Base-by-base conservation (phyloP, 2,329 filamentous ascomycete genomes). In the Curvularia sp. region DNA sequence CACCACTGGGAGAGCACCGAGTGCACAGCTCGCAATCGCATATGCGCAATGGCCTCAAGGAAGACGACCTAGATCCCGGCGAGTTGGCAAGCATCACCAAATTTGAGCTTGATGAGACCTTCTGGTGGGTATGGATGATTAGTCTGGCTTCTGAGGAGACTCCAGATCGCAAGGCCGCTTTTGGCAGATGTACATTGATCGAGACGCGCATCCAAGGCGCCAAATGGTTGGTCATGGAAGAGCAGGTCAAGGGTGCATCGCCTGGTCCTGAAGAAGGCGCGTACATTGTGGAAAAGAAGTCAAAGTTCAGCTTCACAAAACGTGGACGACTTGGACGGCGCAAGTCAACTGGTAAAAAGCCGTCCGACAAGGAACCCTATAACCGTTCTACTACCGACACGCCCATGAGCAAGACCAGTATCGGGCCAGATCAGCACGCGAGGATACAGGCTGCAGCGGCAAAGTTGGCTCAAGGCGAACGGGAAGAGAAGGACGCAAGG, bases 101-200 rank as follows among this genome's bases (percentile, higher is more conserved):
- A 38, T 86, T 98, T 57, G 89, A 95, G 62, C 83, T 99, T 5
- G 95, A 99, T 69, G 94, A 98, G 75, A 90, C 93, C 1, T 99
- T 99, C 77, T 99, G 95, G 95, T 98, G 95, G 94, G 95, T 98
- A 4, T 99, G 95, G 95, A 98, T 99, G 84, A 96, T 88, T 68
- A 98, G 94, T 82, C 81, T 99, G 70, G 93, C 94, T 1, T 90
- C 88, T 0, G 95, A 99, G 71, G 95, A 99, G 79, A 91, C 93
- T 0, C 79, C 88, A 0, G 85, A 89, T 47, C 88, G 95, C 60
- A 99, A 99, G 75, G 89, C 93, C 5, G 92, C 93, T 0, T 99
- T 99, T 75, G 95, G 95, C 38, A 86, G 95, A 63, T 99, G 95
- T 72, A 92, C 95, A 20, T 84, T 99, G 39, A 86, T 98, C 46